Conservation (phyloP, 352 stramenopile species). For the Phytophthora palmivora region DNA sequence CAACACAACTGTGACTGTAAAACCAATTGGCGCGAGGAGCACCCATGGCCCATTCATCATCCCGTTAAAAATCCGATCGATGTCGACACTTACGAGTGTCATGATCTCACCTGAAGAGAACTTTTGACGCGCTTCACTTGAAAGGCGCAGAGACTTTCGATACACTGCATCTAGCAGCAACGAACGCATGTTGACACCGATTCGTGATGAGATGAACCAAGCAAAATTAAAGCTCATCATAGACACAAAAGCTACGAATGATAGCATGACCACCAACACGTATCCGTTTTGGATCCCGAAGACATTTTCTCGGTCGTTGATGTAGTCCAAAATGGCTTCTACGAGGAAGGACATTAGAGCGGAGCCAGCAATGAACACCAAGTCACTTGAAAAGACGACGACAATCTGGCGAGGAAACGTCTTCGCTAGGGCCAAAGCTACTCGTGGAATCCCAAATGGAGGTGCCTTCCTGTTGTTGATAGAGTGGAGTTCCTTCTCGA, state of each 20-base stretch:
- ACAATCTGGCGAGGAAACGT: constrained; percentile 25
- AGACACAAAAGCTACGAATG: constrained; percentile 39
- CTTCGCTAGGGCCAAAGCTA: constrained; percentile 25
- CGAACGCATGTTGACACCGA: constrained; percentile 53
- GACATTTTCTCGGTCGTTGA: constrained; percentile 32
- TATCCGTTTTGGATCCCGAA: constrained; percentile 33
- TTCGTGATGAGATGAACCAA: constrained; percentile 52
- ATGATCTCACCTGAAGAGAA: constrained; percentile 69
- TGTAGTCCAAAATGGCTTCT: constrained; percentile 31
- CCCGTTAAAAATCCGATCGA: constrained; percentile 58
- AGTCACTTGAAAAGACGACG: constrained; percentile 26
- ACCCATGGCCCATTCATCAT: constrained; percentile 55
- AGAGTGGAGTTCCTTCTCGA: constrained; percentile 24
- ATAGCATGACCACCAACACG: constrained; percentile 29
- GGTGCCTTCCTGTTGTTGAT: constrained; percentile 10
- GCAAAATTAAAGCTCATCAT: constrained; percentile 54
- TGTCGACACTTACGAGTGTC: constrained; percentile 60
- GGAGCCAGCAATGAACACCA: constrained; percentile 31
- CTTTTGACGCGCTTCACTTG: constrained; percentile 43
- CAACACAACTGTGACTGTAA: constrained; percentile 35
- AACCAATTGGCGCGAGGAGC: constrained; percentile 34
- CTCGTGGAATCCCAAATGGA: constrained; percentile 23
- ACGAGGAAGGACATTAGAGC: constrained; percentile 30
- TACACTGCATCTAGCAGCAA: constrained; percentile 59
- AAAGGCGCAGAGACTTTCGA: constrained; percentile 60